phyloP scores from a whole-genome alignment of 108 stramenopile genomes.

The Pseudonitzschia delicatissima region DNA sequence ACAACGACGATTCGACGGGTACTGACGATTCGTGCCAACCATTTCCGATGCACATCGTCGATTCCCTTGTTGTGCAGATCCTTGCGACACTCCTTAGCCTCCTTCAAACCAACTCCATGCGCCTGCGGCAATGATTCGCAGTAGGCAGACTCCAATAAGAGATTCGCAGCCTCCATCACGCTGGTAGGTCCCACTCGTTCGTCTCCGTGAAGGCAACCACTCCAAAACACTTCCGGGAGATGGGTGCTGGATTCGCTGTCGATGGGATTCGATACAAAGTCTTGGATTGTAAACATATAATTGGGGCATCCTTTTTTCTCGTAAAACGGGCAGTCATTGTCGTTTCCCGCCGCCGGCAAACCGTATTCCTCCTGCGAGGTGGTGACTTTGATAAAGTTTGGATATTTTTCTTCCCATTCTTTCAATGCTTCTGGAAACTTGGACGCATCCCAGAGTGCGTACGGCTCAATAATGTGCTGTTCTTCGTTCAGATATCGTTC shows the following conservation, averaged over 20 bases:
- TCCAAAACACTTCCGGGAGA: conserved; percentile 91
- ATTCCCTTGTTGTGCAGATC: conserved; percentile 48
- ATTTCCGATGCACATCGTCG: conserved; percentile 51
- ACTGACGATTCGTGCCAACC: conserved; percentile 81
- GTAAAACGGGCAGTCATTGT: conserved; percentile 50
- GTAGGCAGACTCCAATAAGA: conserved; percentile 63
- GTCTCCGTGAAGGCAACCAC: conserved; percentile 92
- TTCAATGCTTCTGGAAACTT: conserved; percentile 31
- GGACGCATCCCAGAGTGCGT: conserved; percentile 31
- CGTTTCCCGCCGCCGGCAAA: conserved; percentile 66
- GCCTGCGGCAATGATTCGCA: conserved; percentile 68
- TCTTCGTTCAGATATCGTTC: too few species aligned
- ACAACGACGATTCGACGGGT: conserved; percentile 83
- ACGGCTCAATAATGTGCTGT: conserved; percentile 7
- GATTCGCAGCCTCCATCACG: conserved; percentile 42
- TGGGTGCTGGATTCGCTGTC: conserved; percentile 49
- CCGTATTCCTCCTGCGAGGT: conserved; percentile 73
- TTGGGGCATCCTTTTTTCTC: conserved; percentile 60
- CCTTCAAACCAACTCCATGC: conserved; percentile 4
- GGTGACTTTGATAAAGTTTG: conserved; percentile 57
- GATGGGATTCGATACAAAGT: conserved; percentile 68
- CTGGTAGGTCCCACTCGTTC: conserved; percentile 92
- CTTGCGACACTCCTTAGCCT: conserved; percentile 48
- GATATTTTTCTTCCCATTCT: conserved; percentile 48
- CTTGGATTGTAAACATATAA: conserved; percentile 75